Conservation (phyloP, 2,329 filamentous ascomycete species). For the Dryadomyces quercus-mongolicae region DNA sequence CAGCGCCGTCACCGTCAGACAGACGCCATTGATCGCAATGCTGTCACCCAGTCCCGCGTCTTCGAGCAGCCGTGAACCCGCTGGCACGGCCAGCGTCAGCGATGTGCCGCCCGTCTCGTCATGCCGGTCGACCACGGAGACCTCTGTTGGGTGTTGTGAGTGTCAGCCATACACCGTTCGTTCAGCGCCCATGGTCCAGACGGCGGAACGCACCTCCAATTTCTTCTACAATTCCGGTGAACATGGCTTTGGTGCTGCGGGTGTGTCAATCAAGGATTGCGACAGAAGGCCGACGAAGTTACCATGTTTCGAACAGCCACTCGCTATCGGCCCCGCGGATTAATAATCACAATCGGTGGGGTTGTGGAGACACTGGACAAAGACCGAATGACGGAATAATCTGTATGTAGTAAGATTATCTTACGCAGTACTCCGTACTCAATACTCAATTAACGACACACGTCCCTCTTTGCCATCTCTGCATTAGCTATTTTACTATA, state of each 20-base stretch:
- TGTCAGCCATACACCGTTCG: constrained; percentile 12
- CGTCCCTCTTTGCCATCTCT: too few species aligned
- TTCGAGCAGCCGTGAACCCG: constrained; percentile 58
- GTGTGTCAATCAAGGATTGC: too few species aligned
- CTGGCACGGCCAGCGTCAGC: constrained; percentile 65
- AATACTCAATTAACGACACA: too few species aligned
- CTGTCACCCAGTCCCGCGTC: constrained; percentile 86
- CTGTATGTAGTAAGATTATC: too few species aligned
- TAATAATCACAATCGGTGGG: too few species aligned
- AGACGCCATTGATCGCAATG: constrained; percentile 91
- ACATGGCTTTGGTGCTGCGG: constrained; percentile 45
- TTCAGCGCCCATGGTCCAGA: neutral
- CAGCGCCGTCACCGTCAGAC: constrained; percentile 69
- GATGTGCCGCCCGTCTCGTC: constrained; percentile 82
- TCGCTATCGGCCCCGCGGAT: too few species aligned
- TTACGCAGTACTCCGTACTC: too few species aligned
- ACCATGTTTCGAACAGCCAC: too few species aligned
- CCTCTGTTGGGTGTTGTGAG: constrained; percentile 41
- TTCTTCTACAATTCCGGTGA: constrained; percentile 87
- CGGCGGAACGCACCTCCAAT: constrained; percentile 62
- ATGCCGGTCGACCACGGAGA: constrained; percentile 68
- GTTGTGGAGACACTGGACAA: too few species aligned
- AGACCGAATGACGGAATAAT: too few species aligned
- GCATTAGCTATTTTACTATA: too few species aligned
- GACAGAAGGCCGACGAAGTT: too few species aligned